phyloP scores from a whole-genome alignment of 768 basidiomycete species.

The Collybia mongolica region DNA sequence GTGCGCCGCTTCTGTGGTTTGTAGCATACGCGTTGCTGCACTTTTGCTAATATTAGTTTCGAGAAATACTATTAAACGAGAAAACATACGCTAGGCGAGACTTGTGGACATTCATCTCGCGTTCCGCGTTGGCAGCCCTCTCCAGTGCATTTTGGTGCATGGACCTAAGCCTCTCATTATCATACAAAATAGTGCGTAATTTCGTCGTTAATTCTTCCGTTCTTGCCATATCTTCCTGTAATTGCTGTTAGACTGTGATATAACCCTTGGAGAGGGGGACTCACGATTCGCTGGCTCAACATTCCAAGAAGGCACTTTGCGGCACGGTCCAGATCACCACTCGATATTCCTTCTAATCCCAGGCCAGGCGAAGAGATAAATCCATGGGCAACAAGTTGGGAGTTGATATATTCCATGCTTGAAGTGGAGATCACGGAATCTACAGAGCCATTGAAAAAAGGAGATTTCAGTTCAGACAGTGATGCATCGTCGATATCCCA shows the following conservation, averaged over 20 bases:
- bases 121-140: constrained; percentile 67
- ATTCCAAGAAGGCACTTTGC: constrained; percentile 77
- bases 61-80: not conserved
- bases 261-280: constrained; percentile 24
- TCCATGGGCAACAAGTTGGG: constrained; percentile 82
- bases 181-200: constrained; percentile 74
- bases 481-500: constrained; percentile 52
- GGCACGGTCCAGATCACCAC: constrained; percentile 51
- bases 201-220: constrained; percentile 77
- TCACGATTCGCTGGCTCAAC: constrained; percentile 74
- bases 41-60: constrained; percentile 28
- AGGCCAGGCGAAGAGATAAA: constrained; percentile 65
- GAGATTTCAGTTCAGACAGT: constrained; percentile 39
- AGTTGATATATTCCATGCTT: constrained; percentile 75
- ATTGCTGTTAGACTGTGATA: constrained; percentile 1
- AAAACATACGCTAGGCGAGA: constrained; percentile 65
- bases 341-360: constrained; percentile 61
- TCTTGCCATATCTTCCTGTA: constrained; percentile 69
- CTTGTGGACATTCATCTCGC: constrained; percentile 74
- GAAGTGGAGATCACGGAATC: constrained; percentile 53
- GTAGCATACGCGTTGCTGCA: constrained; percentile 49
- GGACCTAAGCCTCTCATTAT: constrained; percentile 70
- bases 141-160: constrained; percentile 64
- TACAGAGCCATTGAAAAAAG: constrained; percentile 42
- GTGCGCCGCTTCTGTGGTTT: constrained; percentile 61